A percentile compares a stretch with the other conserved stretches of the same genome.
These are phyloP conservation scores for Tirmania nivea DNA, from an alignment of 495 filamentous ascomycete genomes.

Conservation along the genomic window DNA sequence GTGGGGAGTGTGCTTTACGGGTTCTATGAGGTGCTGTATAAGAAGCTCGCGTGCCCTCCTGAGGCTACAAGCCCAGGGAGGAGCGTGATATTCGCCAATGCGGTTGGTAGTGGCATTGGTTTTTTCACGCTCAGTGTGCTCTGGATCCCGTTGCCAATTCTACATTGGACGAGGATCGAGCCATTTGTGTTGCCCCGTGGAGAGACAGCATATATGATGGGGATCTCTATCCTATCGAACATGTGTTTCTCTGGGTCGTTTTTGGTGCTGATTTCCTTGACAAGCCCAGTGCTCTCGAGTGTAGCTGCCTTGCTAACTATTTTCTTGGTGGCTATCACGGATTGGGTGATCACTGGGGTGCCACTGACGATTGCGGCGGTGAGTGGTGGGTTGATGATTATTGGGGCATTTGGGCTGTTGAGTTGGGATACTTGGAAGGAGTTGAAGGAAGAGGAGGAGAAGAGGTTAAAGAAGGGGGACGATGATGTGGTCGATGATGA, in stretches of 20 bases:
- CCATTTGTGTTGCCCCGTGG: constrained; percentile 60
- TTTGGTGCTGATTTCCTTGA: constrained; percentile 75
- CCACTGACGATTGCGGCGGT: constrained; percentile 54
- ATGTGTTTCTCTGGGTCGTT: constrained; percentile 84
- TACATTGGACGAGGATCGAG: constrained; percentile 60
- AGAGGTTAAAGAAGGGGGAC: neutral
- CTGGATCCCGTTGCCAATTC: constrained; percentile 75
- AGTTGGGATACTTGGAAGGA: constrained; percentile 83
- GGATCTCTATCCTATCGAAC: constrained; percentile 64
- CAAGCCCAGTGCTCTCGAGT: constrained; percentile 71
- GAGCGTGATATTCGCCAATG: constrained; percentile 81
- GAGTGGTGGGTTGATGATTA: constrained; percentile 65
- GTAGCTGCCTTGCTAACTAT: constrained; percentile 89
- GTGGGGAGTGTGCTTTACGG: constrained; percentile 87
- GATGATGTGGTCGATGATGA: neutral
- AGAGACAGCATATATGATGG: constrained; percentile 52
- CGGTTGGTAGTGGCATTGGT: constrained; percentile 71
- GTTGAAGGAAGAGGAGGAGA: constrained; percentile 56
- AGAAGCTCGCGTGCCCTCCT: constrained; percentile 74
- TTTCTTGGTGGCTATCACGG: constrained; percentile 79
- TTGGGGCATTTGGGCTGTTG: constrained; percentile 61
- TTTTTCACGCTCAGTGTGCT: constrained; percentile 35
- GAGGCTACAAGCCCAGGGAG: constrained; percentile 60
- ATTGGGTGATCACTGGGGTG: constrained; percentile 63
- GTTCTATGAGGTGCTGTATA: constrained; percentile 93